Base-by-base conservation (phyloP, 2,329 filamentous ascomycete genomes). In the Trichophyton rubrum region DNA sequence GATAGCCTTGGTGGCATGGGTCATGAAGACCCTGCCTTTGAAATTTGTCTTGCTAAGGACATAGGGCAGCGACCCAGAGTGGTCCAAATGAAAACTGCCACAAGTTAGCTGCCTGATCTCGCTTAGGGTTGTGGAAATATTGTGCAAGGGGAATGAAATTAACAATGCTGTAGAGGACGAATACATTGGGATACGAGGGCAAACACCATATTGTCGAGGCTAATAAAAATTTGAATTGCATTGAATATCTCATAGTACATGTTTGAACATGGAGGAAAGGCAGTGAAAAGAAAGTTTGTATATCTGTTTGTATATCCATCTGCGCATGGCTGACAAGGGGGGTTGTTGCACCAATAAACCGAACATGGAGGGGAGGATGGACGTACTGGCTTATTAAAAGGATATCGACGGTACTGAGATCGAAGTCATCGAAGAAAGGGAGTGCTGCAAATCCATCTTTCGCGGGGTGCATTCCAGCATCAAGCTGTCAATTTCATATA, bases 371-470 rank as follows among this genome's bases (percentile, higher is more conserved):
- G 64, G 66, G 61, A 61, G 65, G 59, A 64, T 63, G 64, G 69
- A 85, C 91, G 88, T 95, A 97, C 93, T 99, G 93, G 85, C 90
- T 97, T 70, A 99, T 96, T 66, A 99, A 81, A 60, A 99, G 87
- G 68, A 99, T 88, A 73, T 99, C 93, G 66, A 99, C 91, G 1
- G 90, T 96, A 76, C 92, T 96, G 20, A 99, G 81, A 71, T 99
- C 93, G 74, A 97, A 99, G 70, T 97, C 91, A 73, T 99, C 93
- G 75, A 96, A 99, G 77, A 96, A 99, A 0, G 93, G 93, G 58
- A 99, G 84, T 8, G 89, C 88, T 2, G 91, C 89, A 63, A 97
- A 85, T 41, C 93, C 93, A 70, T 97, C 91, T 73, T 96, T 96
- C 7, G 90, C 93, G 58, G 93, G 91, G 73, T 99, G 93, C 77